Conservation (phyloP, 345 rosid species). For the Populus nigra region DNA sequence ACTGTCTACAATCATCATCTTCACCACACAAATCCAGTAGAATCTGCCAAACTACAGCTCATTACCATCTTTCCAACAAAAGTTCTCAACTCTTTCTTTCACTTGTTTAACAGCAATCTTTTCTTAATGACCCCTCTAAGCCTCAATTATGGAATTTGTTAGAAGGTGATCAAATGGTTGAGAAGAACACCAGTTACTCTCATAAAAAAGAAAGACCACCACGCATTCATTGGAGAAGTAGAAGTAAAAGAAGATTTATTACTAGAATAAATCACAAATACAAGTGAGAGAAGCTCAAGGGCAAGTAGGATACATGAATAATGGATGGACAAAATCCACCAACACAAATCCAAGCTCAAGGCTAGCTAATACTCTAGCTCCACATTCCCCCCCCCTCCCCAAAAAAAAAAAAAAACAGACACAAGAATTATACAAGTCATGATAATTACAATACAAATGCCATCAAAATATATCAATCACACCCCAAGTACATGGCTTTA, state of each 20-base stretch:
- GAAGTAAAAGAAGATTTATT: not conserved
- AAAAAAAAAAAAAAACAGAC: not conserved
- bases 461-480: not conserved
- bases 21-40: not conserved
- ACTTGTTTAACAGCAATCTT: not conserved
- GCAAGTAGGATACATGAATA: not conserved
- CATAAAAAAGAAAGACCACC: not conserved
- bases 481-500: not conserved
- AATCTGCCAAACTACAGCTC: not conserved
- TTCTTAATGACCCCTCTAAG: not conserved
- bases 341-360: no score
- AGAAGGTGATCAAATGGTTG: not conserved
- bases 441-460: not conserved
- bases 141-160: not conserved
- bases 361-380: no score
- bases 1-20: not conserved
- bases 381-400: not conserved
- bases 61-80: not conserved
- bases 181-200: not conserved
- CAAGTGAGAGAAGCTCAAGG: constrained; percentile 1
- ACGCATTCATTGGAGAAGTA: not conserved
- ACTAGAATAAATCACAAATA: constrained; percentile 4
- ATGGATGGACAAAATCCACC: no score
- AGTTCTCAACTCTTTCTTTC: not conserved
- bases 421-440: not conserved